A percentile compares a stretch with the other conserved stretches of the same genome.
Conservation (phyloP, 1,284 basidiomycete genomes). For the Cutaneotrichosporon arboriforme region DNA sequence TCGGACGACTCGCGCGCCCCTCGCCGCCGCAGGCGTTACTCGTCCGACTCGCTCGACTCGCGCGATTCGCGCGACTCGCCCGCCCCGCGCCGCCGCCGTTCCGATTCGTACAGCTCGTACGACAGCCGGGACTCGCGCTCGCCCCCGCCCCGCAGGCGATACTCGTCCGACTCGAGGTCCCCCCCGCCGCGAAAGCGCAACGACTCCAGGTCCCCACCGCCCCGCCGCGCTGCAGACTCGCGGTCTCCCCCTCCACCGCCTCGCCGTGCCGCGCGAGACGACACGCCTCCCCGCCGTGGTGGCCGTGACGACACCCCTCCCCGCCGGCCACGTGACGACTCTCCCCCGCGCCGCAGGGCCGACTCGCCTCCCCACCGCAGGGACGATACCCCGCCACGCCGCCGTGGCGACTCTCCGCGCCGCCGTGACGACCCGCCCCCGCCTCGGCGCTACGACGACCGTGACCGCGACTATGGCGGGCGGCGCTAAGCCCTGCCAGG, state of each 20-base stretch:
- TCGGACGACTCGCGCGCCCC: slow-evolving; percentile 36
- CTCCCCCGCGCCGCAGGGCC: slow-evolving; percentile 4
- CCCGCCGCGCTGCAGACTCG: slow-evolving; percentile 14
- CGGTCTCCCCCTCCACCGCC: slow-evolving; percentile 10
- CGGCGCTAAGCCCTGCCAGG: neutral
- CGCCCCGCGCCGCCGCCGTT: slow-evolving; percentile 17
- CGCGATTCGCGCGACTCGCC: slow-evolving; percentile 17
- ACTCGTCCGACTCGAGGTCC: slow-evolving; percentile 15
- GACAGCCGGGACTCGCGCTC: slow-evolving; percentile 6
- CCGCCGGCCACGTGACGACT: slow-evolving; percentile 7
- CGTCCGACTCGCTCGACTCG: slow-evolving; percentile 17
- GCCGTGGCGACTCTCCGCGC: slow-evolving; percentile 3
- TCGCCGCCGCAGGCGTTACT: slow-evolving; percentile 12
- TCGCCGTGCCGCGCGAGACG: slow-evolving; percentile 12
- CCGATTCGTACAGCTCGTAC: slow-evolving; percentile 10
- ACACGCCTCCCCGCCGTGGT: slow-evolving; percentile 20
- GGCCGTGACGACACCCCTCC: slow-evolving; percentile 16
- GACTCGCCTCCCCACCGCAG: slow-evolving; percentile 5
- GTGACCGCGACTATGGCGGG: slow-evolving; percentile 6
- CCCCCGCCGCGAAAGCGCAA: slow-evolving; percentile 2
- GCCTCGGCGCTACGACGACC: slow-evolving; percentile 5
- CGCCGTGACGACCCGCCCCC: slow-evolving; percentile 4
- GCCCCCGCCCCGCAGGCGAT: slow-evolving; percentile 10
- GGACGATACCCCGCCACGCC: slow-evolving; percentile 1
- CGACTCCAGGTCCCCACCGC: slow-evolving; percentile 14